Conservation (phyloP, 83 land plant species). For the Thuja plicata region DNA sequence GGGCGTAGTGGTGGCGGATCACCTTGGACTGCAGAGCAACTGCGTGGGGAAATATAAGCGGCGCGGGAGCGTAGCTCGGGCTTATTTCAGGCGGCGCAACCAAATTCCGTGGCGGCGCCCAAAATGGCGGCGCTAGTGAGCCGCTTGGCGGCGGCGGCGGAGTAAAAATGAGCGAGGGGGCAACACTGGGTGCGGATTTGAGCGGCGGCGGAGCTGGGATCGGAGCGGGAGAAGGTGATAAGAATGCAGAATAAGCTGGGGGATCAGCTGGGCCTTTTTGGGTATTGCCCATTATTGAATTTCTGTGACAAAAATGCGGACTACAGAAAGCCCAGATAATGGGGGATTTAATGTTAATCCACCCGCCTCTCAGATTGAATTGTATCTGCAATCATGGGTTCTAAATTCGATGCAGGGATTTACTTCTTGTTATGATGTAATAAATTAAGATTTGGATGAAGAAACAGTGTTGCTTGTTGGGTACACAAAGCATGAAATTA, state of each 20-base stretch:
- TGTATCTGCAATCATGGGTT: too few species aligned
- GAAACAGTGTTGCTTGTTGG: background rate
- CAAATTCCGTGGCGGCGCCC: background rate
- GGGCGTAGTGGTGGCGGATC: background rate
- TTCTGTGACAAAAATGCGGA: background rate
- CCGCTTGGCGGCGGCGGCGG: background rate
- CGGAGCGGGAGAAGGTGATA: background rate
- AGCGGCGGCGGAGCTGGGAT: background rate
- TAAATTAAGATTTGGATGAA: background rate
- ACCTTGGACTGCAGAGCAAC: background rate
- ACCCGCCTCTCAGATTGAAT: too few species aligned
- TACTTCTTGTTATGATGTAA: background rate
- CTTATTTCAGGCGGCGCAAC: background rate
- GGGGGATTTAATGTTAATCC: too few species aligned
- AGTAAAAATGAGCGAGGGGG: background rate
- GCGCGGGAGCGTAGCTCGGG: background rate
- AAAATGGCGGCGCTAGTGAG: background rate
- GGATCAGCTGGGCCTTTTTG: background rate
- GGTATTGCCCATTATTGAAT: background rate
- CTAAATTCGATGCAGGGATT: background rate
- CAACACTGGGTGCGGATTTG: background rate
- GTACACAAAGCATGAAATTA: conserved; percentile 3
- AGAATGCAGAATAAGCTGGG: background rate
- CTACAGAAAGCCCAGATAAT: background rate
- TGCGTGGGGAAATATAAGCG: background rate